Evolutionary conservation across 2,329 filamentous ascomycete species (phyloP).

Genomic region (Phyllosticta capitalensis): DNA sequence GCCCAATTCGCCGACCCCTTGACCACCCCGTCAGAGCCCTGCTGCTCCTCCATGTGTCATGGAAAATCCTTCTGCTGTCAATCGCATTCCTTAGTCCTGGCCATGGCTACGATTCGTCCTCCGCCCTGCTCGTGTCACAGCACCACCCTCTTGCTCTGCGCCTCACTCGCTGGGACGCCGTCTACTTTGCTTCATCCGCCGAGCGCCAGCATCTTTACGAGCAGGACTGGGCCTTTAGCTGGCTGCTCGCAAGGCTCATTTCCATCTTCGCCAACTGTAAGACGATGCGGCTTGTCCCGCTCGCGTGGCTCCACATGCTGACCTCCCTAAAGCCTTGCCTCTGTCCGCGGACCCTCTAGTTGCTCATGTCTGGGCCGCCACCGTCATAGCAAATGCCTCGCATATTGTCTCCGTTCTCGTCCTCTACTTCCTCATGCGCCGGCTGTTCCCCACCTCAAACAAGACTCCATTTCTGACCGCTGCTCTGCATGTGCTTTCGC

Average conservation of each 20-base stretch:
- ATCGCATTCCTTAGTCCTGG: slow-evolving; percentile 50
- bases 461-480: slow-evolving; percentile 59
- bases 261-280: slow-evolving; percentile 33
- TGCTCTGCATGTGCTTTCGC: slow-evolving; percentile 70
- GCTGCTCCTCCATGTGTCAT: slow-evolving; percentile 43
- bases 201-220: slow-evolving; percentile 60
- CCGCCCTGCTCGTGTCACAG: slow-evolving; percentile 39
- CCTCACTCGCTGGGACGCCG: slow-evolving; percentile 69
- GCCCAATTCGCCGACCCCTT: background rate
- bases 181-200: slow-evolving; percentile 62
- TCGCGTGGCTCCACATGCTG: slow-evolving; percentile 1
- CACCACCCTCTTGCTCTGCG: slow-evolving; percentile 39
- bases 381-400: slow-evolving; percentile 59
- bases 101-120: slow-evolving; percentile 70
- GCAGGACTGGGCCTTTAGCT: slow-evolving; percentile 79
- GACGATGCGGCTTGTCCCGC: slow-evolving; percentile 13
- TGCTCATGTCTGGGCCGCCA: slow-evolving; percentile 44
- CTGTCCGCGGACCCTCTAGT: slow-evolving; percentile 12
- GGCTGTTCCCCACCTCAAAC: slow-evolving; percentile 34
- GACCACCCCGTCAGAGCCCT: slow-evolving; percentile 12
- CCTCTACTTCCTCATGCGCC: slow-evolving; percentile 56
- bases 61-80: slow-evolving; percentile 59
- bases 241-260: slow-evolving; percentile 41
- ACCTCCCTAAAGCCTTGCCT: slow-evolving; percentile 7
- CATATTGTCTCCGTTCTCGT: slow-evolving; percentile 68